phyloP scores from a whole-genome alignment of 352 stramenopile species.

The Pythium utonaiense region DNA sequence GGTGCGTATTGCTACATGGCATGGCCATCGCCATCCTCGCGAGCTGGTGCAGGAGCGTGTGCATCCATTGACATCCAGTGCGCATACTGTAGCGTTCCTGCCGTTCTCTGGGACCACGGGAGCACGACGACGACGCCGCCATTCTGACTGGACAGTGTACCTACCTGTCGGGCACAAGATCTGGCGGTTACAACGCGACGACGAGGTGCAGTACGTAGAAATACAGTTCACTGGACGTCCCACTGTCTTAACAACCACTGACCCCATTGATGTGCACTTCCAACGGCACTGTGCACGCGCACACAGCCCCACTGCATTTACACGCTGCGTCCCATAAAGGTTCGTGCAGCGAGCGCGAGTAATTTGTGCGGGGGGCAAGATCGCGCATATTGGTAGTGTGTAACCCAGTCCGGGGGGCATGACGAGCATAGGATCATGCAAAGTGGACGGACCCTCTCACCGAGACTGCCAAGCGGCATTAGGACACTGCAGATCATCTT shows the following conservation, averaged over 20 bases:
- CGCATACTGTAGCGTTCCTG: not conserved
- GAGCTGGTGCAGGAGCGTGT: not conserved
- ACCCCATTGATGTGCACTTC: too few relatives aligned
- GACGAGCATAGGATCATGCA: not conserved
- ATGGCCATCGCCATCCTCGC: too few relatives aligned
- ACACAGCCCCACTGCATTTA: not conserved
- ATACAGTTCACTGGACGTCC: not conserved
- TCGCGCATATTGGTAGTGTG: not conserved
- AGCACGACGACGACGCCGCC: not conserved
- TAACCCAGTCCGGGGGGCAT: not conserved
- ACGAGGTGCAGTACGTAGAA: not conserved
- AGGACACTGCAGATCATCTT: not conserved
- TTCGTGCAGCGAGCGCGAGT: not conserved
- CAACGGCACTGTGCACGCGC: not conserved
- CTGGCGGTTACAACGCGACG: conserved; percentile 1
- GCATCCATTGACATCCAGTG: not conserved
- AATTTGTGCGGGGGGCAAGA: not conserved
- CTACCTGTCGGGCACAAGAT: not conserved
- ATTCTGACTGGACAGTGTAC: not conserved
- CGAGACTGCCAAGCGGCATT: conserved; percentile 1
- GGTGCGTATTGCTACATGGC: too few relatives aligned
- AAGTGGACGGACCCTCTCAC: not conserved
- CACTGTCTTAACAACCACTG: not conserved
- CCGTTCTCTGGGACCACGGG: not conserved
- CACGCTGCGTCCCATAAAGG: not conserved